Base-by-base conservation (phyloP, 495 filamentous ascomycete genomes). In the Penicillium egyptiacum region DNA sequence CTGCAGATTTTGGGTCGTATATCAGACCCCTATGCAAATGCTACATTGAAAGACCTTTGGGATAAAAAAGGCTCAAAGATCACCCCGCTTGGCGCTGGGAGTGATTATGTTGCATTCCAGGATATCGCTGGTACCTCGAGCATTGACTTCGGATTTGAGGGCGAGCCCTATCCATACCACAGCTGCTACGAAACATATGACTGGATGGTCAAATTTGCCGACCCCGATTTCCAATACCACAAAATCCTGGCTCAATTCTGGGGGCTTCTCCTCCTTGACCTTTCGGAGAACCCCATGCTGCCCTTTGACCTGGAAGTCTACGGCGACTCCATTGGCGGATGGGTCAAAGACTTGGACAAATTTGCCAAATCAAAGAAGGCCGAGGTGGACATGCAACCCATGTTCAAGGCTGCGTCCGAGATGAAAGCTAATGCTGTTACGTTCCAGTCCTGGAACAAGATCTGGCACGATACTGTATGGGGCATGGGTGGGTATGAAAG, bases 51-150 rank as follows among this genome's bases (percentile, higher is more conserved):
- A 49, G 75, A 86, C 9, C 74, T 90, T 7, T 98, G 93, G 92
- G 81, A 90, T 30, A 71, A 81, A n/a, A 79, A 80, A 12, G 75
- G 81, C 9, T 78, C 72, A 25, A 76, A 81, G 23, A 56, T 88
- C 7, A 83, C 84, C 5, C 84, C 84, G 1, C 77, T 96, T 2
- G 91, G 90, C 46, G 84, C 85, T 11, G 89, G 85, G n/a, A 89
- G 90, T 63, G 94, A 97, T 67, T 94, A 90, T 63, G 88, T 93
- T 28, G 84, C 92, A 33, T 98, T 96, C 71, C 93, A 96, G 69
- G 85, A 93, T 61, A 88, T 97, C 23, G 92, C 90, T n/a, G 94
- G 94, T 41, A 90, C 87, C 5, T 92, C 90, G 6, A 92, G 89
- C 17, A 78, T 98, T 50, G 94, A 98, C 69, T 83, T 98, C 60